Base-by-base conservation (phyloP, 2,329 filamentous ascomycete genomes). In the Fusarium sp. region DNA sequence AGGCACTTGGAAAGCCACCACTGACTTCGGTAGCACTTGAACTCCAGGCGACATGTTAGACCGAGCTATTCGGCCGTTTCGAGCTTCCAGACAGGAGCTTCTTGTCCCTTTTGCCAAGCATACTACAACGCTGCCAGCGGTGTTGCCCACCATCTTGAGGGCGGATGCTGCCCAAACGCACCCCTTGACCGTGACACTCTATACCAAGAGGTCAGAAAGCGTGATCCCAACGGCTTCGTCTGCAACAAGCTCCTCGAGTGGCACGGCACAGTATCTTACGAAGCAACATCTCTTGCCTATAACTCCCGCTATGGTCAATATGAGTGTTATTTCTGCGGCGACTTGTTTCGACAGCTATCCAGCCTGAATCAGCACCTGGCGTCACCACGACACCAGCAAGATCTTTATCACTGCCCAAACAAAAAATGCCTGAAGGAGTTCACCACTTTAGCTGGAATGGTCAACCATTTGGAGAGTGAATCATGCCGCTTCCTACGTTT, bases 81-180 rank as follows among this genome's bases (percentile, higher is more conserved):
- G 2, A 6, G 15, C 7, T n/a, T 37, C 4, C 30, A 42, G 4
- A 35, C 4, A 12, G 48, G 30, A 2, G 27, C 73, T 80, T 80
- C 44, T 0, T 92, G 90, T 54, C 89, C 86, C 0, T 91, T 88
- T 73, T 92, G 90, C 78, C 75, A 80, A 38, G 64, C 49, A 4
- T 32, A 12, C 5, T 88, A 82, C 66, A 79, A 83, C 13, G 85
- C 85, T 0, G 87, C 88, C 3, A 87, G 85, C 2, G 89, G 88
- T 7, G 70, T 91, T 7, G 75, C 80, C 1, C 82, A 89, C 74
- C 88, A 92, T 67, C 77, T 91, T 2, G 90, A 92, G 69, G 78
- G 73, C 1, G 85, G 85, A n/a, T 77, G 81, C 1, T 92, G 89
- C 55, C 82, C 83, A 0, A 76, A 77, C 0, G 85, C 86, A 0